Base-by-base conservation (phyloP, 306 rosid species). In the Quercus berberidifolia region DNA sequence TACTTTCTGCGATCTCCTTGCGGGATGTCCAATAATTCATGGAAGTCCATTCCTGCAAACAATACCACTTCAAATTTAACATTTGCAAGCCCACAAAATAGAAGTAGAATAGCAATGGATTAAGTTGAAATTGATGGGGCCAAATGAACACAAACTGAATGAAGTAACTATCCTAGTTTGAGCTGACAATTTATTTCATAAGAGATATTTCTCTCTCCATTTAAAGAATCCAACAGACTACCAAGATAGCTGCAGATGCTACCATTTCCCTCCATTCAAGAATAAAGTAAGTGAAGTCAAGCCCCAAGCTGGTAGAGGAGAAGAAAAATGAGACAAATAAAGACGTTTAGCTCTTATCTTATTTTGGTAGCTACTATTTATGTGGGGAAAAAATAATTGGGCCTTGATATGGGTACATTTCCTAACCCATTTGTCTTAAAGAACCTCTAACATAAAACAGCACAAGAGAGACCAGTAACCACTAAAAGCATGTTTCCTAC, bases 1-100 rank as follows among this genome's bases (percentile, higher is more conserved):
- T 96, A 96, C 88, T 91, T 96, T 86, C 99, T 86, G 82, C 99
- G 76, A 63, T 89, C 99, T 69, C 99, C 99, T 85, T 96, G 99
- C 2, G 99, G 99, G 77, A 96, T 96, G 82, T 96, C 99, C 84
- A 96, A 79, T 76, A 96, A 84, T 76, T 93, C 99, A 87, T 96
- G 99, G 76, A 96, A 93, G 86, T 90, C 94, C 98, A 96, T 88
- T 78, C 99, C 99, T 96, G 89, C 83, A 86, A 74, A 35, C 17
- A 4, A 68, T 33, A 35, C 26, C 52, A 35, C 25, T 1, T 18
- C 49, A 35, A 68, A 21, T 19, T 35, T 31, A 19, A 33, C 10
- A 68, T 38, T 25, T 35, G 15, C 15, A 67, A 18, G 35, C 43
- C 4, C 49, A 67, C 43, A 30, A 15, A 18, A 60, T 23, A 23